phyloP scores from a whole-genome alignment of 2,329 filamentous ascomycete species.

The Eurotiales sp. region DNA sequence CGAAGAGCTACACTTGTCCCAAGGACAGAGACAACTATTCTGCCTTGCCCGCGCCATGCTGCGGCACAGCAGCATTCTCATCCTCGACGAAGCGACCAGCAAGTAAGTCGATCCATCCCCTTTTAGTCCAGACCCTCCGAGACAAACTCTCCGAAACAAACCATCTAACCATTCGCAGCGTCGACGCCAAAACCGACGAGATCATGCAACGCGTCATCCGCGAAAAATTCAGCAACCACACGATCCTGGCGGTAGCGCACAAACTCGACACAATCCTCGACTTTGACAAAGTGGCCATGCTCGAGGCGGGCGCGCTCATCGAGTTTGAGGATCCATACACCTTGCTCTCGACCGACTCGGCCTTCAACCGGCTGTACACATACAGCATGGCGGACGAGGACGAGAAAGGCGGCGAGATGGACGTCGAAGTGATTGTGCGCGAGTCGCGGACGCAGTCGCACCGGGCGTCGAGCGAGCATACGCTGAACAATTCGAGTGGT shows the following conservation, averaged over 20 bases:
- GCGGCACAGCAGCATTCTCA: slow-evolving; percentile 40
- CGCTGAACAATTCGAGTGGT: too few relatives aligned
- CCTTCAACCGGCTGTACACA: slow-evolving; percentile 35
- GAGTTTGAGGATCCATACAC: slow-evolving; percentile 34
- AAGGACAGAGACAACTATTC: slow-evolving; percentile 63
- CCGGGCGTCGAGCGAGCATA: slow-evolving; percentile 1
- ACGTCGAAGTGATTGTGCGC: slow-evolving; percentile 13
- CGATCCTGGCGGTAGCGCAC: slow-evolving; percentile 58
- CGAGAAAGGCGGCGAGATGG: slow-evolving; percentile 11
- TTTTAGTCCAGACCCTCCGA: too few relatives aligned
- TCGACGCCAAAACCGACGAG: slow-evolving; percentile 57
- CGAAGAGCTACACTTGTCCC: slow-evolving; percentile 48
- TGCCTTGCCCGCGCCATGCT: slow-evolving; percentile 59
- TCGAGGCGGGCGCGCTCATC: slow-evolving; percentile 33
- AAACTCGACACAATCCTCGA: slow-evolving; percentile 47
- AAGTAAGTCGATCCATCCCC: slow-evolving; percentile 25
- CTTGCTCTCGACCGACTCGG: slow-evolving; percentile 34
- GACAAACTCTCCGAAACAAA: too few relatives aligned
- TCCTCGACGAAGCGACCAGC: slow-evolving; percentile 43
- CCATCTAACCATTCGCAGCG: slow-evolving; percentile 29
- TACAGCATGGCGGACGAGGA: slow-evolving; percentile 16
- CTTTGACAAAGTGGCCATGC: slow-evolving; percentile 36
- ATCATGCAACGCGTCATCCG: slow-evolving; percentile 56
- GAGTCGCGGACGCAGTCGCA: slow-evolving; percentile 3
- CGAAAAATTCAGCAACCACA: slow-evolving; percentile 52